Conservation (phyloP, 1,284 basidiomycete genomes). For the Sphaerobolus stellatus region DNA sequence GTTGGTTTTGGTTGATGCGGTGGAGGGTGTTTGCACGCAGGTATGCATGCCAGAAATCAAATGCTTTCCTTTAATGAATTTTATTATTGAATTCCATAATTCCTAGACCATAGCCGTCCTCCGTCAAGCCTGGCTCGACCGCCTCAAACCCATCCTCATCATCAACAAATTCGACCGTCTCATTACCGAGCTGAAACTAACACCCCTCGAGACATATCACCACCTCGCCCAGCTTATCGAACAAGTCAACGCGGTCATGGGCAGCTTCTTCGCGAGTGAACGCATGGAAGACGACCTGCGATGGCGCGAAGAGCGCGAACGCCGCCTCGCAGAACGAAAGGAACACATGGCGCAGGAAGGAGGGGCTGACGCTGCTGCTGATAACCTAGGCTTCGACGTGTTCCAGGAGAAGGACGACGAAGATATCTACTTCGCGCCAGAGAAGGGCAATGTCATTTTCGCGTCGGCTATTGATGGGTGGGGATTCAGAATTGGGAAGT, state of each 20-base stretch:
- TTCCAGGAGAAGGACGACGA: slow-evolving; percentile 97
- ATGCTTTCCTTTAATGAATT: neutral
- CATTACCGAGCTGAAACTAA: slow-evolving; percentile 90
- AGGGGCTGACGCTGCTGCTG: slow-evolving; percentile 45
- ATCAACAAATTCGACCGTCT: slow-evolving; percentile 98
- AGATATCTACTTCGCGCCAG: slow-evolving; percentile 96
- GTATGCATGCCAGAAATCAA: slow-evolving; percentile 41
- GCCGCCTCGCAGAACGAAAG: slow-evolving; percentile 72
- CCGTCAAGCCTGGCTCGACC: slow-evolving; percentile 92
- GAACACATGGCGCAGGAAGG: slow-evolving; percentile 66
- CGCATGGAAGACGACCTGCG: slow-evolving; percentile 96
- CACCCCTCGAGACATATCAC: slow-evolving; percentile 92
- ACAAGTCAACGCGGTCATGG: slow-evolving; percentile 98
- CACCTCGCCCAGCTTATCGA: slow-evolving; percentile 93
- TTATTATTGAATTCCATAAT: neutral
- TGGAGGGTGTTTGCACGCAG: slow-evolving; percentile 98
- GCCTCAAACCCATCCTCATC: slow-evolving; percentile 87
- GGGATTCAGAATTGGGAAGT: slow-evolving; percentile 95
- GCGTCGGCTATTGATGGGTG: slow-evolving; percentile 96
- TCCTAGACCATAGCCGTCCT: slow-evolving; percentile 90
- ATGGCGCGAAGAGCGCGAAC: slow-evolving; percentile 91
- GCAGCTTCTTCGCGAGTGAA: slow-evolving; percentile 91
- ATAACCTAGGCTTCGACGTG: slow-evolving; percentile 39
- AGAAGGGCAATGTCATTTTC: slow-evolving; percentile 95
- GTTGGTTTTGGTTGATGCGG: slow-evolving; percentile 94